Base-by-base conservation (phyloP, 2,329 filamentous ascomycete genomes). In the Myrmaecium sp. region DNA sequence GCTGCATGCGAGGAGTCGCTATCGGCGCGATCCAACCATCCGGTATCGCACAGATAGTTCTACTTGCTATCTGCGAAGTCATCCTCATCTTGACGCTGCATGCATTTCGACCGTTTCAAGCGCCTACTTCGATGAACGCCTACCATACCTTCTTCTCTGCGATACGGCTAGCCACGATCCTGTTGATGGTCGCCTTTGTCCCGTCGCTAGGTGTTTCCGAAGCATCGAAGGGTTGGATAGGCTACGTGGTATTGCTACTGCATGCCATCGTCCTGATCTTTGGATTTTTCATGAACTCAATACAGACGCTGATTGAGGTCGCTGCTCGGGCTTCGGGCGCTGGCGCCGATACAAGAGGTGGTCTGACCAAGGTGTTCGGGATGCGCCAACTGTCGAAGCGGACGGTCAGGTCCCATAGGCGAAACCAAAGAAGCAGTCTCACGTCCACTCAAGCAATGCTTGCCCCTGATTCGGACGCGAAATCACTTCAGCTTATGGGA, bases 121-220 rank as follows among this genome's bases (percentile, higher is more conserved):
- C 74, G 2, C 73, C 84, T 13, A 95, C 89, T 0, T 94, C 86
- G 15, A 98, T 98, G 89, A 95, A 95, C 46, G 71, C 81, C 6
- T 94, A 94, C 39, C 84, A 95, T 42, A 80, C 77, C 2, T 70
- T 83, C 34, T 93, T 94, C 50, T 70, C 83, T 1, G 57, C 66
- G 2, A 59, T 92, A 9, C 73, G 89, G 17, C 74, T 94, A 17
- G 54, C 80, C 25, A 76, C 76, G 0, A 46, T 55, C 10, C 43
- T 62, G 9, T 51, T 64, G 4, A 58, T 52, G 31, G 51, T 62
- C 12, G 56, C 84, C 1, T 98, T 98, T 48, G 71, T 84, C 8
- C 82, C 86, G 2, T 76, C 77, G 1, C 63, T 98, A 3, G 74
- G 72, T 13, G 74, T 94, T 4, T 67, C 68, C 0, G 76, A 91